Conservation (phyloP, 2,329 filamentous ascomycete genomes). For the Microdochium bolleyi region DNA sequence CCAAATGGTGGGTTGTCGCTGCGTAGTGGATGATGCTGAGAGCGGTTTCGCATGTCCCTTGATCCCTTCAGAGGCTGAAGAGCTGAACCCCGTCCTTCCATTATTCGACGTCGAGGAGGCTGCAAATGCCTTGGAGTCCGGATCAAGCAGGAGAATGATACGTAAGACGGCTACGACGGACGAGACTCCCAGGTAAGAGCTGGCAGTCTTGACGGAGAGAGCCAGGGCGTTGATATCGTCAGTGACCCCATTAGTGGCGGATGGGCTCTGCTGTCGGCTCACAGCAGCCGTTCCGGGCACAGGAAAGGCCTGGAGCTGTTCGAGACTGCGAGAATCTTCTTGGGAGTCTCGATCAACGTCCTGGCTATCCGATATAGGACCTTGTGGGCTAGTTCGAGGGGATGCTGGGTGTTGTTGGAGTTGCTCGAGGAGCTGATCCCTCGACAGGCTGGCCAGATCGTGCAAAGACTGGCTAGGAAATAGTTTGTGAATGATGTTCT, state of each 20-base stretch:
- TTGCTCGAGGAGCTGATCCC: not conserved
- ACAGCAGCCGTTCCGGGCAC: not conserved
- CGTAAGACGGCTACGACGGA: not conserved
- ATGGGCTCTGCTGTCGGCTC: not conserved
- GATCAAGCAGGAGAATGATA: not conserved
- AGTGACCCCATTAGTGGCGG: not conserved
- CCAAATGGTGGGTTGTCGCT: not conserved
- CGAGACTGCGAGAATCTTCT: not conserved
- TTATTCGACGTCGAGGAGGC: not conserved
- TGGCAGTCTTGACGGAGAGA: not conserved
- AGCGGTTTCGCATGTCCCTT: not conserved
- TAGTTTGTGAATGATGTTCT: not conserved
- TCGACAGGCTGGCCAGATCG: not conserved
- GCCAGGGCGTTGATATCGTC: not conserved
- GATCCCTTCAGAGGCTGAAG: not conserved
- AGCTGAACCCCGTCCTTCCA: not conserved
- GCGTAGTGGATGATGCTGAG: not conserved
- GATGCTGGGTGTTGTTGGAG: not conserved
- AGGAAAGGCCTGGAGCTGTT: not conserved
- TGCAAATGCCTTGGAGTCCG: not conserved
- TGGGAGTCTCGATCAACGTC: not conserved
- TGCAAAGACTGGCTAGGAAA: not conserved
- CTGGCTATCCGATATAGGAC: not conserved
- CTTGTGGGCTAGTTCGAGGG: not conserved
- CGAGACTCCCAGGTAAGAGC: not conserved